Conservation (phyloP, 768 basidiomycete species). For the Mycena amicta region DNA sequence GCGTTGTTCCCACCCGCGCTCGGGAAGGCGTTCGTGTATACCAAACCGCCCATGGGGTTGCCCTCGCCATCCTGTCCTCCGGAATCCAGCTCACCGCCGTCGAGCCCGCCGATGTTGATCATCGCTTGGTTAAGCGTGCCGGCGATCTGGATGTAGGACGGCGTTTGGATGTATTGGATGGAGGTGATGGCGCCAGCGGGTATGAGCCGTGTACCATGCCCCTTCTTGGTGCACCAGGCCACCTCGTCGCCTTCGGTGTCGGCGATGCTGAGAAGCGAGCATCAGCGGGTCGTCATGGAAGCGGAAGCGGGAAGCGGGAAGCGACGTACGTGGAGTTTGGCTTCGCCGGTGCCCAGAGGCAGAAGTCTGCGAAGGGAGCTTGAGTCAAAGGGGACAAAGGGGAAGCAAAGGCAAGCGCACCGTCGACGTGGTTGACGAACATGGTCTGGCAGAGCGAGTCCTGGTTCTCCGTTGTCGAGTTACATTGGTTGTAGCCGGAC, state of each 20-base stretch:
- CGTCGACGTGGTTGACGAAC: conserved; percentile 54
- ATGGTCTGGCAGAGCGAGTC: conserved; percentile 61
- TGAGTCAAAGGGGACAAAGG: background rate
- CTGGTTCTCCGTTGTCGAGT: conserved; percentile 57
- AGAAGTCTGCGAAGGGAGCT: conserved; percentile 48
- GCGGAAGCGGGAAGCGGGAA: background rate
- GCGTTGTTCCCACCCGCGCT: conserved; percentile 36
- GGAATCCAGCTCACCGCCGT: conserved; percentile 61
- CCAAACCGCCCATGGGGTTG: conserved; percentile 57
- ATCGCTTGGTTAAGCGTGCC: conserved; percentile 58
- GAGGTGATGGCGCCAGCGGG: conserved; percentile 57
- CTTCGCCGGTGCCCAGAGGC: conserved; percentile 54
- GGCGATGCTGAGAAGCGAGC: conserved; percentile 39
- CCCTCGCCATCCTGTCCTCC: conserved; percentile 61
- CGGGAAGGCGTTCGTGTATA: conserved; percentile 50
- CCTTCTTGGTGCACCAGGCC: conserved; percentile 68
- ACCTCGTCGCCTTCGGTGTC: conserved; percentile 65
- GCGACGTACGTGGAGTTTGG: conserved; percentile 38
- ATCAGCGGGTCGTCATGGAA: background rate
- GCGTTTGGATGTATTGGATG: conserved; percentile 57
- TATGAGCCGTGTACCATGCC: conserved; percentile 66
- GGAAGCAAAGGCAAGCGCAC: conserved; percentile 32
- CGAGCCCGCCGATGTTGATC: conserved; percentile 11
- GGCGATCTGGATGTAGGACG: conserved; percentile 55
- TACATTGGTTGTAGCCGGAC: conserved; percentile 60